Conservation (phyloP, 805 yeast genomes). For the Pachysolen tannophilus region DNA sequence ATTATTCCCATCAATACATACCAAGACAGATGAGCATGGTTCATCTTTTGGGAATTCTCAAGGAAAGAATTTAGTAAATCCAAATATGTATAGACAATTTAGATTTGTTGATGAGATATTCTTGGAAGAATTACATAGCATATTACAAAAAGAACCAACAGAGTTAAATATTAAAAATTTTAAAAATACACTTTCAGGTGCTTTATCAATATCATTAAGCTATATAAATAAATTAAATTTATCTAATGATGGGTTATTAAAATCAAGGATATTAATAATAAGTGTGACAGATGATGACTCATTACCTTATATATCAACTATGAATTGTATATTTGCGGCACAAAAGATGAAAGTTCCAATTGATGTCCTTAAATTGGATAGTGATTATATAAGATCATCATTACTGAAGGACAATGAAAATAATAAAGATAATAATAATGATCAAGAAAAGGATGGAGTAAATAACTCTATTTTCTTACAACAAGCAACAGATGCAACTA, state of each 20-base stretch:
- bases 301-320: slow-evolving; percentile 80
- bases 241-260: slow-evolving; percentile 33
- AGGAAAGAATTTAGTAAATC: slow-evolving; percentile 27
- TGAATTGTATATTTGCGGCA: slow-evolving; percentile 95
- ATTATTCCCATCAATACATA: slow-evolving; percentile 47
- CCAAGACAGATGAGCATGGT: slow-evolving; percentile 13
- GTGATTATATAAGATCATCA: no score
- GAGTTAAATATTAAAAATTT: slow-evolving; percentile 25
- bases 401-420: no score
- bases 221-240: slow-evolving; percentile 60
- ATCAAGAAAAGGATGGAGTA: no score
- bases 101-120: slow-evolving; percentile 70
- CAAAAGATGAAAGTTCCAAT: slow-evolving; percentile 86
- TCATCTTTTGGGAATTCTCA: slow-evolving; percentile 7
- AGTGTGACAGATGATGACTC: slow-evolving; percentile 69
- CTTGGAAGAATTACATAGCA: slow-evolving; percentile 44
- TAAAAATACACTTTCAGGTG: slow-evolving; percentile 59
- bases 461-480: slow-evolving; percentile 73
- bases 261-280: slow-evolving; percentile 58
- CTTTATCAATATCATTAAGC: slow-evolving; percentile 74
- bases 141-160: slow-evolving; percentile 26
- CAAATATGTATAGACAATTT: slow-evolving; percentile 81
- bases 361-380: slow-evolving; percentile 79
- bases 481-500: slow-evolving; percentile 93
- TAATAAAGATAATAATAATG: no score